Percentiles rank a stretch among this genome's conserved stretches.
Evolutionary conservation across 805 yeast genomes (phyloP).

Genomic region (Candida glaebosa): DNA sequence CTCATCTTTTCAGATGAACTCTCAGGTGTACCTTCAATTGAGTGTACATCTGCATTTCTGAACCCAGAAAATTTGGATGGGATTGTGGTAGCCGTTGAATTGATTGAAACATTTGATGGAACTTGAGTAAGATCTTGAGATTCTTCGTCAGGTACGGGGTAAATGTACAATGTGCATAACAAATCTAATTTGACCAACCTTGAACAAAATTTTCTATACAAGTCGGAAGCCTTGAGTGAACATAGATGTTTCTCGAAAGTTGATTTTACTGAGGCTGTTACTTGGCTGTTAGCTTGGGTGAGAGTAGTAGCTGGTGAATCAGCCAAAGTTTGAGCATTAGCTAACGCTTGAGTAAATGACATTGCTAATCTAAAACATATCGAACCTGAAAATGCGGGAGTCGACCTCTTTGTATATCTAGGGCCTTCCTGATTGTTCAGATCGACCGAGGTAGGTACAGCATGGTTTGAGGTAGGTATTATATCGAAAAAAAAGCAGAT

Average conservation of each 20-base stretch:
- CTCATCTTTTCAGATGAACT: background rate
- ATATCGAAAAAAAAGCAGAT: no score
- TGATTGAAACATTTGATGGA: background rate
- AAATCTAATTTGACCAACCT: background rate
- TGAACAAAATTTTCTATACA: no score
- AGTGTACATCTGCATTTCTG: background rate
- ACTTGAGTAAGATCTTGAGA: background rate
- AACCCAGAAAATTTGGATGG: background rate
- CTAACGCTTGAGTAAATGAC: background rate
- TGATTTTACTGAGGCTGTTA: background rate
- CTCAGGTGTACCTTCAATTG: background rate
- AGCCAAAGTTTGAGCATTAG: background rate
- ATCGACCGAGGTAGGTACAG: background rate
- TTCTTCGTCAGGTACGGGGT: background rate
- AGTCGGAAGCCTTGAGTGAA: background rate
- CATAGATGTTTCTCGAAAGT: background rate
- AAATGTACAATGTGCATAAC: no score
- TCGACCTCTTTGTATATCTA: background rate
- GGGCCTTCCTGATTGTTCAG: background rate
- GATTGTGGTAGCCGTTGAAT: background rate
- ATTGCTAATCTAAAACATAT: background rate
- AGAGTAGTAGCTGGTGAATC: background rate
- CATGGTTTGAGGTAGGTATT: no score
- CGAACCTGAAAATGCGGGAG: background rate
- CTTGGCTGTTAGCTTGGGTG: background rate